Evolutionary conservation across 2,329 filamentous ascomycete species (phyloP), one percentile per base, ranked within the genome.

Genomic region (Lasiodiplodia sp.): DNA sequence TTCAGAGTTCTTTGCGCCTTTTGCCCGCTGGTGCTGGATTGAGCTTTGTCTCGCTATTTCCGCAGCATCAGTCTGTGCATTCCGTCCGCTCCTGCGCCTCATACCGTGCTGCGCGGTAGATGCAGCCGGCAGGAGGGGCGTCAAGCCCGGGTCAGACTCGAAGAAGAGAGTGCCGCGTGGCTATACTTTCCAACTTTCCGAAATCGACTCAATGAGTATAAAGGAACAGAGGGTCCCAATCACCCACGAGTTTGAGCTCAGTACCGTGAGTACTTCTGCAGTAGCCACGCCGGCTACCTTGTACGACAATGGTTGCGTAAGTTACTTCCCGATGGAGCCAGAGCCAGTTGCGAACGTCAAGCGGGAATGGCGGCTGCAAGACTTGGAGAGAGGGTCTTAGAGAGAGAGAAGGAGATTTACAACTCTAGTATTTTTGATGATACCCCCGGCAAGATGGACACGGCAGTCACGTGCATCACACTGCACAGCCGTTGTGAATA

Each of bases 81-180:
- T 67, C 34, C 64, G 64, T 2, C 64, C 64, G 10, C 52, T 67
- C 18, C 23, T 67, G 28, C 34, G 37, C 14, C 38, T 51, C 28
- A 38, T 58, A 2, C 47, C 53, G 7, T 18, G 58, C 8, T 62
- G 58, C 12, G 38, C 37, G 2, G 6, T 6, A 10, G 38, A 47
- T 4, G 44, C 12, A 40, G 21, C 16, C 3, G 23, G 28, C 28
- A 34, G 12, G 3, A 5, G n/a, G 2, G 2, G 10, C 5, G 4
- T 25, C 12, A 12, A 60, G 2, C 10, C 40, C 7, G 58, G n/a
- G 25, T 18, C 40, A 2, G n/a, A 21, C n/a, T 18, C 18, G n/a
- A n/a, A 25, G 25, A 49, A 31, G 40, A 34, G 16, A 10, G 0
- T 62, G 2, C 58, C 25, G 10, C 40, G 58, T 21, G 58, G 58